Percentiles rank a stretch among this genome's conserved stretches.
phyloP scores from a whole-genome alignment of 169 alveolate genomes.

The Cyclospora cayetanensis region DNA sequence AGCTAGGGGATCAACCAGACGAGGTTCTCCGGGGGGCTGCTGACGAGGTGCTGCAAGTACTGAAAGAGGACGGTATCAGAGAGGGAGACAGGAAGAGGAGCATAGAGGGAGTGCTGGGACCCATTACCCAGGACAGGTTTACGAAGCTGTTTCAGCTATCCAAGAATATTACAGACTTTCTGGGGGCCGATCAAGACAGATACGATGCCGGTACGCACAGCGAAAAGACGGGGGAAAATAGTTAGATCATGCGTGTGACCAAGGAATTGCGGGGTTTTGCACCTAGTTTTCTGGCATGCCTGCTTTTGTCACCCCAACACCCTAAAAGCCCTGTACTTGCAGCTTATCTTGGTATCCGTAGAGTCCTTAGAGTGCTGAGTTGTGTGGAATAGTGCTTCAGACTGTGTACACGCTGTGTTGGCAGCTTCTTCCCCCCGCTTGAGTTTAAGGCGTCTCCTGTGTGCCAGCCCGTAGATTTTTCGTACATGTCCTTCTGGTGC shows the following conservation, averaged over 20 bases:
- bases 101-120: slow-evolving; percentile 75
- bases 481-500: too few species aligned
- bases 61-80: slow-evolving; percentile 84
- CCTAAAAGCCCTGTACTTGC: too few species aligned
- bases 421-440: too few species aligned
- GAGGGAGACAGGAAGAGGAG: slow-evolving; percentile 71
- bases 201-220: slow-evolving; percentile 54
- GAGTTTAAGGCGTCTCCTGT: too few species aligned
- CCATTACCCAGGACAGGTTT: slow-evolving; percentile 55
- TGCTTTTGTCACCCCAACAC: background rate
- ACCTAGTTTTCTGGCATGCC: background rate
- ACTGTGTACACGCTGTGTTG: too few species aligned
- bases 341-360: too few species aligned
- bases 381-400: too few species aligned
- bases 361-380: too few species aligned
- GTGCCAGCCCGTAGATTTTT: too few species aligned
- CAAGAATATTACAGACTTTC: slow-evolving; percentile 70
- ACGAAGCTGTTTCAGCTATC: slow-evolving; percentile 67
- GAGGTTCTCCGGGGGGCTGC: slow-evolving; percentile 93
- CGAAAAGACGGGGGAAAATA: background rate
- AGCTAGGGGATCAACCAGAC: slow-evolving; percentile 92
- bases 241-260: too few species aligned
- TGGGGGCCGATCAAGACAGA: slow-evolving; percentile 68
- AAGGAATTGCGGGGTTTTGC: too few species aligned
- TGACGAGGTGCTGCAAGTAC: slow-evolving; percentile 92